phyloP scores from a whole-genome alignment of 805 yeast species.

The Candida ulmi region DNA sequence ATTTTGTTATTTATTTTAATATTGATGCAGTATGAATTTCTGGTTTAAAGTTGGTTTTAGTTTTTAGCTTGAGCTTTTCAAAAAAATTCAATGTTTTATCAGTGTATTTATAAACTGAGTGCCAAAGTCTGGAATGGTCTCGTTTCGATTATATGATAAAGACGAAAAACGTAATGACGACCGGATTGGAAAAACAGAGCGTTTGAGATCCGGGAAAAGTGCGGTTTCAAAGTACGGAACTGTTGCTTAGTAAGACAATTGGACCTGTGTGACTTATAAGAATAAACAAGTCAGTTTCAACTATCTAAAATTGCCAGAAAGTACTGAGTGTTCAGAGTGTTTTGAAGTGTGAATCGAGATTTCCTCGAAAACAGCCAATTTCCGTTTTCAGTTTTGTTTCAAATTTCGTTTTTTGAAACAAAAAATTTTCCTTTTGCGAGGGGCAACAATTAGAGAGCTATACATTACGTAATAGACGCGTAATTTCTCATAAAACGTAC shows the following conservation, averaged over 20 bases:
- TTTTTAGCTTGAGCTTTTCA: neutral
- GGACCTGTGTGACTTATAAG: no score
- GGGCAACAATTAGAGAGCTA: neutral
- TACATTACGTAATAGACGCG: no score
- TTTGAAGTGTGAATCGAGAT: no score
- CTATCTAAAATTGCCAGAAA: no score
- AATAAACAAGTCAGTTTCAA: no score
- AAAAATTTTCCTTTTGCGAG: neutral
- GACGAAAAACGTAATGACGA: neutral
- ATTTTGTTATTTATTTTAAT: conserved; percentile 16
- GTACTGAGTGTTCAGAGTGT: no score
- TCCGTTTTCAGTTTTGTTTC: neutral
- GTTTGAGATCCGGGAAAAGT: no score
- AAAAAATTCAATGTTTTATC: neutral
- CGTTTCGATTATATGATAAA: neutral
- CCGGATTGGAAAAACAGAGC: no score
- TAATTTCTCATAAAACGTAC: no score
- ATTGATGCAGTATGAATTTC: neutral
- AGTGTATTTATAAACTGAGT: neutral
- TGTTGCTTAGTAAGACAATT: no score
- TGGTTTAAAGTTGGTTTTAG: no score
- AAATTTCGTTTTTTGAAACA: neutral
- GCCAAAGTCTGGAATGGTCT: neutral
- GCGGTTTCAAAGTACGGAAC: no score
- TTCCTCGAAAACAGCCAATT: neutral